Evolutionary conservation across 2,329 filamentous ascomycete genomes (phyloP), one percentile per base, ranked within the genome.

Genomic region (Phoma sp.): DNA sequence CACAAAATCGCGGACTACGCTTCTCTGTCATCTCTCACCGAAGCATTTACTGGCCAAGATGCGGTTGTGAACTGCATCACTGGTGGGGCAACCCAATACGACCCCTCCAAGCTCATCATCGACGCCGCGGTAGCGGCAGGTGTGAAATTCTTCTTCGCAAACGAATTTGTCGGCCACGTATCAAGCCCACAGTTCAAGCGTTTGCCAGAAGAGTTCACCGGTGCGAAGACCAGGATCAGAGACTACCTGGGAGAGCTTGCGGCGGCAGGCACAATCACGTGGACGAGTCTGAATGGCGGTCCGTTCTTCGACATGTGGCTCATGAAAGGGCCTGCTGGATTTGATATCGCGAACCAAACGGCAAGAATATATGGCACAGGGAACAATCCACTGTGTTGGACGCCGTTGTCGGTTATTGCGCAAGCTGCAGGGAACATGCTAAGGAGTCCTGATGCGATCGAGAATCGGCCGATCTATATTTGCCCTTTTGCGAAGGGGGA

Each of bases 41-140:
- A 74, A 2, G 81, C 79, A 1, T 78, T 88, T 25, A 56, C 74
- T 12, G 81, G 78, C 28, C 80, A 85, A 55, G 84, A 87, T 52
- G 84, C 82, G 0, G 72, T 87, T 25, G 71, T 87, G 18, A 73
- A 69, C 51, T 76, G 77, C 15, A 73, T 79, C 2, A 73, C 84
- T 20, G 78, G 78, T 7, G 74, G 75, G n/a, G 70, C 72, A 2
- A 74, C 76, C 15, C 74, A 78, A 20, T 71, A 68, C 53, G 69
- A 70, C 1, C 65, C 80, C 1, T 83, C 84, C 58, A 78, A 77
- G 34, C 63, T 66, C 21, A 67, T 74, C 52, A 68, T 73, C 37
- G 71, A 75, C 39, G 72, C 72, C 0, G 71, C 71, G 0, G 48
- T 74, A 17, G 64, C 64, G 5, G 71, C 71, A 5, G 66, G 64